Percentiles rank a stretch among this genome's conserved stretches.
These are phyloP conservation scores for Aspergillus steynii DNA, from an alignment of 495 filamentous ascomycete genomes.

Conservation along the genomic window DNA sequence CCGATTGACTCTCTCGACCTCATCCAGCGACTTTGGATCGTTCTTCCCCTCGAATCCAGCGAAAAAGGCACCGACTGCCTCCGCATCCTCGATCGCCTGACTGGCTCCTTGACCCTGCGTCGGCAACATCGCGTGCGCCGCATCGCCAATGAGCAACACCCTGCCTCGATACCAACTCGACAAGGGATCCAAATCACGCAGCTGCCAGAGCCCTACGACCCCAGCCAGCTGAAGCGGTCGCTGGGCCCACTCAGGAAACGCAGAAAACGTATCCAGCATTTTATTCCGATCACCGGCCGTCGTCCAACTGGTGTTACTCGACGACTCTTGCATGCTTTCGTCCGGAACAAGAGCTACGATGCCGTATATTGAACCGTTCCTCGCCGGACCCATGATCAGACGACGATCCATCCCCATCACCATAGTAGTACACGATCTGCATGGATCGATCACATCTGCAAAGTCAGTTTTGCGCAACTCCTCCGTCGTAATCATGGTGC, in stretches of 20 bases:
- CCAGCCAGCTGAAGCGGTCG: conserved; percentile 23
- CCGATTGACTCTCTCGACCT: conserved; percentile 1
- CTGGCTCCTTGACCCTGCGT: conserved; percentile 43
- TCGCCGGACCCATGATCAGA: conserved; percentile 17
- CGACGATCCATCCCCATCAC: conserved; percentile 10
- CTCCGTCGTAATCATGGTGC: conserved; percentile 14
- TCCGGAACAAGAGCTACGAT: conserved; percentile 15
- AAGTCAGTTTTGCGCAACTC: conserved; percentile 7
- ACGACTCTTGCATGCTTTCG: conserved; percentile 10
- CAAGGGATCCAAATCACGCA: conserved; percentile 45
- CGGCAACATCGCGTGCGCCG: conserved; percentile 46
- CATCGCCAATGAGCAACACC: conserved; percentile 45
- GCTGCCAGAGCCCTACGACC: conserved; percentile 33
- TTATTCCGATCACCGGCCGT: conserved; percentile 31
- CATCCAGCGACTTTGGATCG: neutral
- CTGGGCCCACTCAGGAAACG: conserved; percentile 34
- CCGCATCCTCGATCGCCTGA: conserved; percentile 42
- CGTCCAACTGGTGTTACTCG: conserved; percentile 12
- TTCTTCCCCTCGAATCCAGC: conserved; percentile 16
- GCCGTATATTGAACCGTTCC: conserved; percentile 11
- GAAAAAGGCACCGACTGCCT: conserved; percentile 29
- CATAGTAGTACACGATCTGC: conserved; percentile 12
- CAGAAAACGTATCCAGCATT: conserved; percentile 38
- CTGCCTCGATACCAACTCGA: conserved; percentile 36
- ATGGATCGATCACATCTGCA: conserved; percentile 6